Evolutionary conservation across 371 early-diverging fungal species (phyloP).

Genomic region (Mucor lusitanicus): DNA sequence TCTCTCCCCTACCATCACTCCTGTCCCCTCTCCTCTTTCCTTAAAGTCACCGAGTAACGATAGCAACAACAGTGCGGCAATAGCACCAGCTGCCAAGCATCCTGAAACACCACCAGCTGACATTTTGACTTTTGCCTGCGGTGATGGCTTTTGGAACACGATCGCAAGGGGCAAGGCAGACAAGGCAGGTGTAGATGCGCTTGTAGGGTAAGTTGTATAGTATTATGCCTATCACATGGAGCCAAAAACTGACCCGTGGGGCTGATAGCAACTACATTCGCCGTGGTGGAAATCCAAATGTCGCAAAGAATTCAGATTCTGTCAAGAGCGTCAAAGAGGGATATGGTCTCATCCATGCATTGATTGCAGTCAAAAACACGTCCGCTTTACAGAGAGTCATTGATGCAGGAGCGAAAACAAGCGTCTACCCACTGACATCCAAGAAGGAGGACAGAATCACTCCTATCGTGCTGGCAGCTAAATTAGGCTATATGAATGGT

Average conservation of each 20-base stretch:
- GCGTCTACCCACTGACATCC: constrained; percentile 27
- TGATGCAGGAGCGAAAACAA: constrained; percentile 39
- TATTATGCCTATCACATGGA: too few species aligned
- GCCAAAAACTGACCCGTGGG: background rate
- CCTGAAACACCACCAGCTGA: background rate
- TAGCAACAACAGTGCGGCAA: background rate
- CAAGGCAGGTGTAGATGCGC: constrained; percentile 30
- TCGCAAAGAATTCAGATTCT: constrained; percentile 41
- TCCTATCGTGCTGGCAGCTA: constrained; percentile 43
- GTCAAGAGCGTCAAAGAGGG: constrained; percentile 44
- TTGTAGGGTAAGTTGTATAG: constrained; percentile 25
- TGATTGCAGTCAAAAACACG: constrained; percentile 35
- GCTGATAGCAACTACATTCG: constrained; percentile 41
- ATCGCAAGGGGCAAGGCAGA: constrained; percentile 34
- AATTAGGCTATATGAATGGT: constrained; percentile 37
- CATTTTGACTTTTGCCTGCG: constrained; percentile 34
- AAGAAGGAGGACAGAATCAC: constrained; percentile 21
- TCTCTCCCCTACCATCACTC: constrained; percentile 1
- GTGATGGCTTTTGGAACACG: constrained; percentile 48
- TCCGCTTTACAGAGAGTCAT: constrained; percentile 29
- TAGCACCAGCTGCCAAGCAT: background rate
- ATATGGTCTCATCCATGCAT: constrained; percentile 44
- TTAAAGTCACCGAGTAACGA: background rate
- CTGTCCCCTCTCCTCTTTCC: constrained; percentile 2
- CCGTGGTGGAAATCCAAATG: constrained; percentile 49